A percentile compares a stretch with the other conserved stretches of the same genome.
phyloP scores from a whole-genome alignment of 768 basidiomycete species.

The Rhodotorula diobovata region DNA sequence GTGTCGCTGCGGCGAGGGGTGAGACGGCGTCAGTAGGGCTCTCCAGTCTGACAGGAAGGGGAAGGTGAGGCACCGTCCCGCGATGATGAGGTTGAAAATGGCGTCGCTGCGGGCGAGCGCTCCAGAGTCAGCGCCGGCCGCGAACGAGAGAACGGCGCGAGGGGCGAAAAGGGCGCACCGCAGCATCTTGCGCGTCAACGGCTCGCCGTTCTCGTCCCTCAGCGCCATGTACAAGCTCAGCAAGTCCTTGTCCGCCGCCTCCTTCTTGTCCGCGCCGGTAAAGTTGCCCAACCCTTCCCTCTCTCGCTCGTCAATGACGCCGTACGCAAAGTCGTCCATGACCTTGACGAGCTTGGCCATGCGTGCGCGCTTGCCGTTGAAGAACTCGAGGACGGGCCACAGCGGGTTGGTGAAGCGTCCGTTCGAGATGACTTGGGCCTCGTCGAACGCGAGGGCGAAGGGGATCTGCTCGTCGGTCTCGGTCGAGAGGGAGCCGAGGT shows the following conservation, averaged over 20 bases:
- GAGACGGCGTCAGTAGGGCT: neutral
- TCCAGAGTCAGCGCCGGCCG: neutral
- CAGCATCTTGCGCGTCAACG: constrained; percentile 14
- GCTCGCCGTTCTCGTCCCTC: constrained; percentile 22
- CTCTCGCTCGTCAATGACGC: constrained; percentile 28
- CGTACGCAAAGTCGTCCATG: constrained; percentile 29
- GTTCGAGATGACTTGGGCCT: constrained; percentile 15
- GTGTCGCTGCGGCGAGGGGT: constrained; percentile 12
- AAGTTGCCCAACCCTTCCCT: constrained; percentile 15
- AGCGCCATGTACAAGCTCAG: constrained; percentile 33
- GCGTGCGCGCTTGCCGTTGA: neutral
- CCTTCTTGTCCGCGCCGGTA: constrained; percentile 18
- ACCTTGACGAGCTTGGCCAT: constrained; percentile 14
- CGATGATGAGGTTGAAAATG: constrained; percentile 36
- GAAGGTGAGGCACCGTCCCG: constrained; percentile 5
- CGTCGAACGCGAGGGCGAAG: constrained; percentile 30
- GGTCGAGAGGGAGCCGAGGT: constrained; percentile 15
- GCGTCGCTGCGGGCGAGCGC: constrained; percentile 9
- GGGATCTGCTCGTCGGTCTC: constrained; percentile 29
- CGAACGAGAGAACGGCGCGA: neutral
- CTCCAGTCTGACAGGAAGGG: no score
- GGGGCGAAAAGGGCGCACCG: constrained; percentile 1
- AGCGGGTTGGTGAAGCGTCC: constrained; percentile 19
- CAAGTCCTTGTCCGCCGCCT: constrained; percentile 8
- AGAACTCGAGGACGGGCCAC: constrained; percentile 20